Conservation (phyloP, 2,329 filamentous ascomycete species). For the Lecanicillium sp. region DNA sequence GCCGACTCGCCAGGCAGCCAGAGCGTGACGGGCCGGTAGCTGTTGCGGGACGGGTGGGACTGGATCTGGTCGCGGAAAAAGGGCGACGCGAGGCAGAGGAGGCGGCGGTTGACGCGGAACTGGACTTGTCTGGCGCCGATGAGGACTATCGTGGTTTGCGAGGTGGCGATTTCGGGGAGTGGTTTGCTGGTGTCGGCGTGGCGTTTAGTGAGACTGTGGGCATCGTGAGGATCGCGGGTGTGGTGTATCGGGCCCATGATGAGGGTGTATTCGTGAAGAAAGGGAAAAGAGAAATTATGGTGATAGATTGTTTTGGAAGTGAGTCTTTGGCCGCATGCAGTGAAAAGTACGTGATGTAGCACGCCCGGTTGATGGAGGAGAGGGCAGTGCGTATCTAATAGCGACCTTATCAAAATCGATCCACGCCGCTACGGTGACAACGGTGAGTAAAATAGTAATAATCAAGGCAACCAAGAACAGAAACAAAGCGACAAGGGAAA, state of each 20-base stretch:
- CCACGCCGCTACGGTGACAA: too few species aligned
- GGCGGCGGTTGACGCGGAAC: slow-evolving; percentile 35
- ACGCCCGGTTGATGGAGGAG: too few species aligned
- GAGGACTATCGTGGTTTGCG: slow-evolving; percentile 26
- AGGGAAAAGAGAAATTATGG: too few species aligned
- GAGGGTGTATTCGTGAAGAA: too few species aligned
- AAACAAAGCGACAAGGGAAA: too few species aligned
- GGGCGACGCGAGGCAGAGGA: slow-evolving; percentile 36
- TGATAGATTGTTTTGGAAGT: too few species aligned
- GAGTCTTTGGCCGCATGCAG: too few species aligned
- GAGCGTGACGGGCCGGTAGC: slow-evolving; percentile 22
- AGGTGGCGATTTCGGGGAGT: slow-evolving; percentile 11
- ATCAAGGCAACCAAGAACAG: too few species aligned
- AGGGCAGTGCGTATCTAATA: too few species aligned
- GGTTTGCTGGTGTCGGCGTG: slow-evolving; percentile 4
- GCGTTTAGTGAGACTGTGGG: slow-evolving; percentile 2
- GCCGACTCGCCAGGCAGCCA: slow-evolving; percentile 40
- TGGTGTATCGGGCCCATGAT: not conserved
- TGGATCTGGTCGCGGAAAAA: slow-evolving; percentile 42
- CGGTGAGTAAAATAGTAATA: too few species aligned
- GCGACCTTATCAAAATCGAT: not conserved
- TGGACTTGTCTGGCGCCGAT: slow-evolving; percentile 33
- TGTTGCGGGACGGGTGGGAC: not conserved
- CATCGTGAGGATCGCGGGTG: not conserved
- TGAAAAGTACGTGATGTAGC: too few species aligned